A percentile compares a stretch with the other conserved stretches of the same genome.
These are phyloP conservation scores for Actinidia arguta DNA, from an alignment of 179 eudicot genomes.

Conservation along the genomic window DNA sequence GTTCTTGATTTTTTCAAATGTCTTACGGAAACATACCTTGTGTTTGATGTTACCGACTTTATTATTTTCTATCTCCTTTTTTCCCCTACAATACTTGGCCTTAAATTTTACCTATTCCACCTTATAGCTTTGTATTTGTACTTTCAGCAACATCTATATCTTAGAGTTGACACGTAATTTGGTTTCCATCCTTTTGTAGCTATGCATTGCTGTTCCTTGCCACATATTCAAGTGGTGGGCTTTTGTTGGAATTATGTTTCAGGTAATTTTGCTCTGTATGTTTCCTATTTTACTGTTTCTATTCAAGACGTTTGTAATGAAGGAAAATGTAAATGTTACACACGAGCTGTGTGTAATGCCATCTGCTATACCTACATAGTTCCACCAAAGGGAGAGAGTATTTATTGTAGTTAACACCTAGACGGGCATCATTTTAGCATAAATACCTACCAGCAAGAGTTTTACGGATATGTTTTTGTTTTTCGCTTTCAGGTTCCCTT, in stretches of 20 bases:
- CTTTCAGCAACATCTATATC: neutral
- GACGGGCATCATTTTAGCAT: neutral
- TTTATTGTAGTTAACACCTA: slow-evolving; percentile 4
- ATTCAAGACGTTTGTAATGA: neutral
- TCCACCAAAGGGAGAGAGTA: neutral
- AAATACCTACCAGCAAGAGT: neutral
- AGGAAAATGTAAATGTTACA: neutral
- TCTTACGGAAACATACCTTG: neutral
- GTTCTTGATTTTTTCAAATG: too few relatives aligned
- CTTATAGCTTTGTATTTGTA: neutral
- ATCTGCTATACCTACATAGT: neutral
- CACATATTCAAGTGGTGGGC: slow-evolving; percentile 98
- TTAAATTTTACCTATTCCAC: neutral
- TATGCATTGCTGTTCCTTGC: slow-evolving; percentile 97
- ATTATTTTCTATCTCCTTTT: too few relatives aligned
- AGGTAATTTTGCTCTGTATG: slow-evolving; percentile 50
- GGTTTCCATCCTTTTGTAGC: slow-evolving; percentile 43
- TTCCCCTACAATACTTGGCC: too few relatives aligned
- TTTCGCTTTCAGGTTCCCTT: slow-evolving; percentile 73
- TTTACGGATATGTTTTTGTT: slow-evolving; percentile 16
- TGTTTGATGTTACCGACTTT: neutral
- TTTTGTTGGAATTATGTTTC: slow-evolving; percentile 90
- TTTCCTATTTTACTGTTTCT: neutral
- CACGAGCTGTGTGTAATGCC: neutral
- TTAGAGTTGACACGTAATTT: slow-evolving; percentile 6